Evolutionary conservation across 2,329 filamentous ascomycete genomes (phyloP).

Genomic region (Botryosphaeria agaves): DNA sequence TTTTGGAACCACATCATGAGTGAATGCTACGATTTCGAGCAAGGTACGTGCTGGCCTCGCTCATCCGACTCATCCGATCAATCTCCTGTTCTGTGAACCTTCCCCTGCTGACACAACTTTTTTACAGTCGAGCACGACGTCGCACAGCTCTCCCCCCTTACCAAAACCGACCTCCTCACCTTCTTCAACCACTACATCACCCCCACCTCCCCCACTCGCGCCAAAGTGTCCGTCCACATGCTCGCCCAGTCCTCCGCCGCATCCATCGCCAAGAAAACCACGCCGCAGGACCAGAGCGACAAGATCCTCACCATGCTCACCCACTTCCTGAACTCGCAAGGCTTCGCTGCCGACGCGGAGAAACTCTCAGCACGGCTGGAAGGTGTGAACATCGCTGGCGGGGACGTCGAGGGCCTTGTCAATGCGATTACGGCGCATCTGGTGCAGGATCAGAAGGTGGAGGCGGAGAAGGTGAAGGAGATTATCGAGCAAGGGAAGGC

Average conservation of each 20-base stretch:
- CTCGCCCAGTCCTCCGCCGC: conserved; percentile 45
- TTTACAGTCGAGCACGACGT: conserved; percentile 56
- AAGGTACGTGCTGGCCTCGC: conserved; percentile 38
- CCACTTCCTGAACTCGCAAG: conserved; percentile 29
- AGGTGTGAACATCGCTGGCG: conserved; percentile 25
- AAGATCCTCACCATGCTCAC: conserved; percentile 24
- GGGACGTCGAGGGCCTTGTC: conserved; percentile 32
- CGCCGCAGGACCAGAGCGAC: conserved; percentile 25
- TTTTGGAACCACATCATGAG: conserved; percentile 75
- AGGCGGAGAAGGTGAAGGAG: conserved; percentile 29
- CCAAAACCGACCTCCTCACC: conserved; percentile 59
- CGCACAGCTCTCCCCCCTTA: conserved; percentile 52
- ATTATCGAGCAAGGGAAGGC: conserved; percentile 33
- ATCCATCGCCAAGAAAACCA: conserved; percentile 16
- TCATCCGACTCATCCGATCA: conserved; percentile 2
- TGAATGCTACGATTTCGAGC: conserved; percentile 80
- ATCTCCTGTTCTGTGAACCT: conserved; percentile 2
- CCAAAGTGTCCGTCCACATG: conserved; percentile 75
- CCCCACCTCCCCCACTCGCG: conserved; percentile 52
- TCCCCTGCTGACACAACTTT: not conserved
- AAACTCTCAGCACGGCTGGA: conserved; percentile 26
- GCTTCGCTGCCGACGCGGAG: conserved; percentile 23
- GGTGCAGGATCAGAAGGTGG: conserved; percentile 23
- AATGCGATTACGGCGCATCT: conserved; percentile 33
- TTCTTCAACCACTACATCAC: conserved; percentile 66